These are phyloP conservation scores for Nemophila menziesii DNA, from an alignment of 257 asterid species.

Conservation along the genomic window DNA sequence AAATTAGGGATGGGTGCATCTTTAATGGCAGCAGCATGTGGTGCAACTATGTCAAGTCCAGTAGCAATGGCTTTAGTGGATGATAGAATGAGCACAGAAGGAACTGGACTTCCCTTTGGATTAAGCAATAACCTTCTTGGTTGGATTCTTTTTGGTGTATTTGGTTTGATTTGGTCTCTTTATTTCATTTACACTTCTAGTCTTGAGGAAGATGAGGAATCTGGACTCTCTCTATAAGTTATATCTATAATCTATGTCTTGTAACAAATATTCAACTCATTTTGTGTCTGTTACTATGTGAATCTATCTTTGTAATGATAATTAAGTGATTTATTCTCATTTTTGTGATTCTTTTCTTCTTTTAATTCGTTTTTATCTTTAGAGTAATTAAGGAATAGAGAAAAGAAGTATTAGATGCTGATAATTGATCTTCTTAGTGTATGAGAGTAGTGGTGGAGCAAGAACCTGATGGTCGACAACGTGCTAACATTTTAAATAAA, in stretches of 20 bases:
- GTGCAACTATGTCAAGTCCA: slow-evolving; percentile 58
- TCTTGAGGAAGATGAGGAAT: slow-evolving; percentile 90
- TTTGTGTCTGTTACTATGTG: slow-evolving; percentile 12
- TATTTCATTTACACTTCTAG: slow-evolving; percentile 39
- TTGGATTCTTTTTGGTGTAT: slow-evolving; percentile 73
- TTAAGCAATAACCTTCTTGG: slow-evolving; percentile 80
- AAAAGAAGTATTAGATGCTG: too few relatives aligned
- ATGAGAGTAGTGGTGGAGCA: too few relatives aligned
- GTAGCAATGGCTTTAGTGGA: slow-evolving; percentile 96
- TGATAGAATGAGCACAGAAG: slow-evolving; percentile 92
- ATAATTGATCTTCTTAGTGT: too few relatives aligned
- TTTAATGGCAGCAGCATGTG: slow-evolving; percentile 40
- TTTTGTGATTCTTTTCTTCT: background rate
- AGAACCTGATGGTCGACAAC: too few relatives aligned
- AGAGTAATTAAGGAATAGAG: too few relatives aligned
- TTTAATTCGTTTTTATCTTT: too few relatives aligned
- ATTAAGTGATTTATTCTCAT: background rate
- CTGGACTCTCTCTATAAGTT: slow-evolving; percentile 68
- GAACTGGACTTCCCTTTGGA: slow-evolving; percentile 92
- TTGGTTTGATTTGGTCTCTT: slow-evolving; percentile 71
- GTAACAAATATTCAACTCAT: too few relatives aligned
- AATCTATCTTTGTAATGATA: slow-evolving; percentile 2
- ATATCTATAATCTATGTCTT: background rate
- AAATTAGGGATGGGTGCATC: slow-evolving; percentile 56
- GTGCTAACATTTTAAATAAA: too few relatives aligned